These are phyloP conservation scores for Gaeumannomyces sp. DNA, from an alignment of 2,329 filamentous ascomycete genomes.

Conservation along the genomic window DNA sequence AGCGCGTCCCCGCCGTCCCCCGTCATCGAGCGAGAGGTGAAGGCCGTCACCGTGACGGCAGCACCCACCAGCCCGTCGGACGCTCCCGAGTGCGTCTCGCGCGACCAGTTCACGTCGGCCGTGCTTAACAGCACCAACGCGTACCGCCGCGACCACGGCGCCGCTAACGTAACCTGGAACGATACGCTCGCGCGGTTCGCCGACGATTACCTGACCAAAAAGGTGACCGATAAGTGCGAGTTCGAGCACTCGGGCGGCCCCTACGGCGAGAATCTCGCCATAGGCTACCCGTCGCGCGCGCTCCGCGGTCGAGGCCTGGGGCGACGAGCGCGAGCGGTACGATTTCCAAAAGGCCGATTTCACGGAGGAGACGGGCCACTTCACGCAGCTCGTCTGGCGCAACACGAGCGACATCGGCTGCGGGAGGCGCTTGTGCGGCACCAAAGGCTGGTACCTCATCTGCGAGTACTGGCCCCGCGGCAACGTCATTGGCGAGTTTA, in stretches of 20 bases:
- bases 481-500: conserved; percentile 52
- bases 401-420: conserved; percentile 55
- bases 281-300: conserved; percentile 57
- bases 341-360: conserved; percentile 53
- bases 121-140: conserved; percentile 61
- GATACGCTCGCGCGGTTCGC: conserved; percentile 52
- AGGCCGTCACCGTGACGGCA: conserved; percentile 26
- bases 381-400: conserved; percentile 69
- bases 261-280: conserved; percentile 69
- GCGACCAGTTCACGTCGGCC: conserved; percentile 39
- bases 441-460: conserved; percentile 57
- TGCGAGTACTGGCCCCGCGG: conserved; percentile 66
- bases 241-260: conserved; percentile 55
- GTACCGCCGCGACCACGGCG: conserved; percentile 59
- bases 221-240: conserved; percentile 30
- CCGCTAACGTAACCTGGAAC: conserved; percentile 57
- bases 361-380: conserved; percentile 57
- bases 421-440: conserved; percentile 34
- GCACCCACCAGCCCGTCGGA: conserved; percentile 27
- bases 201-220: conserved; percentile 36
- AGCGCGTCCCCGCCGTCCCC: background rate
- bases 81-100: conserved; percentile 30
- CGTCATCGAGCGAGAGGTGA: background rate
- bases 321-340: conserved; percentile 51
- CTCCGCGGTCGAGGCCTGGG: conserved; percentile 57